phyloP scores from a whole-genome alignment of 139 green algal species.

The Picochlorum costavermella region DNA sequence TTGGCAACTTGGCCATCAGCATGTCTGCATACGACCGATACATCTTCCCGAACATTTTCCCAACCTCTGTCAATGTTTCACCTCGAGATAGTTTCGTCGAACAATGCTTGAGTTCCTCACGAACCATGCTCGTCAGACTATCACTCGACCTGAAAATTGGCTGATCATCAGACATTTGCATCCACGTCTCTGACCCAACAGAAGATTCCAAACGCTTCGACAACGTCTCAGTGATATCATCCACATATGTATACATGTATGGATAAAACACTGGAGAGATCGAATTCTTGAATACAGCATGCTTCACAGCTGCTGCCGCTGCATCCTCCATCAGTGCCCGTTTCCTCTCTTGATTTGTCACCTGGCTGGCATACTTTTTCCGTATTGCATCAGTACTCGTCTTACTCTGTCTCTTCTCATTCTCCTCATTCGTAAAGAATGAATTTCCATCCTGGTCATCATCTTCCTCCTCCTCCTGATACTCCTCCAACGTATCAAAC shows the following conservation, averaged over 20 bases:
- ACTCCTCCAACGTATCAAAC: slow-evolving; percentile 45
- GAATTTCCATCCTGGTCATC: slow-evolving; percentile 25
- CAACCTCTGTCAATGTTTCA: slow-evolving; percentile 61
- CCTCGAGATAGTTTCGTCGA: slow-evolving; percentile 28
- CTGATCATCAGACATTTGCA: slow-evolving; percentile 44
- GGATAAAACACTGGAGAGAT: slow-evolving; percentile 70
- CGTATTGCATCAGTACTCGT: slow-evolving; percentile 4
- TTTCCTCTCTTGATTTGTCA: neutral
- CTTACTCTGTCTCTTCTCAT: slow-evolving; percentile 20
- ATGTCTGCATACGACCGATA: slow-evolving; percentile 62
- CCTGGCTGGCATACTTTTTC: neutral
- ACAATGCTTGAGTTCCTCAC: slow-evolving; percentile 34
- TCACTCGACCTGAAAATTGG: slow-evolving; percentile 43
- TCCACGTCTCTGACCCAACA: slow-evolving; percentile 79
- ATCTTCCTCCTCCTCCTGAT: neutral
- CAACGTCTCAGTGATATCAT: slow-evolving; percentile 65
- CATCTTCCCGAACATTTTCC: slow-evolving; percentile 50
- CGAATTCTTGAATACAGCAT: slow-evolving; percentile 54
- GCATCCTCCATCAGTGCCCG: slow-evolving; percentile 15
- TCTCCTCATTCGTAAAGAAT: slow-evolving; percentile 30
- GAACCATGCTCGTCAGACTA: slow-evolving; percentile 79
- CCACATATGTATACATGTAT: slow-evolving; percentile 67
- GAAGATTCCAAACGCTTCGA: slow-evolving; percentile 53
- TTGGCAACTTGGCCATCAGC: slow-evolving; percentile 67
- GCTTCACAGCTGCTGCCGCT: slow-evolving; percentile 28